A percentile compares a stretch with the other conserved stretches of the same genome.
phyloP scores from a whole-genome alignment of 371 early-diverging fungal species.

The Mucor mucedo region DNA sequence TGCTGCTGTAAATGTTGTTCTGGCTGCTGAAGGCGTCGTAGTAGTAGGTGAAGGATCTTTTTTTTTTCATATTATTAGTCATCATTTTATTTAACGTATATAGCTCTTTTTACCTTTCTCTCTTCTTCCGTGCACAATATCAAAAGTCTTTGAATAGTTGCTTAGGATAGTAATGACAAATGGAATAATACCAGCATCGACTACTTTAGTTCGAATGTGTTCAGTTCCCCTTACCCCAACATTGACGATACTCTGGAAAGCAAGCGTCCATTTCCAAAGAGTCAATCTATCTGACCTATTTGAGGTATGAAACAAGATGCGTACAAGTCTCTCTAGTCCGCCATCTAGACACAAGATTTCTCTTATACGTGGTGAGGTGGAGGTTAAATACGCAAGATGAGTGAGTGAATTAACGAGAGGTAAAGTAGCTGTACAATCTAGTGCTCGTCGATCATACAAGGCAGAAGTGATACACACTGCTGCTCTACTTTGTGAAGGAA shows the following conservation, averaged over 20 bases:
- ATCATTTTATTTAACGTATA: neutral
- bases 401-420: slow-evolving; percentile 87
- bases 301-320: slow-evolving; percentile 69
- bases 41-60: slow-evolving; percentile 3
- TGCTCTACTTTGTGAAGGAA: slow-evolving; percentile 76
- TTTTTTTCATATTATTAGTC: slow-evolving; percentile 1
- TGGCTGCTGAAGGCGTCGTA: slow-evolving; percentile 10
- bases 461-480: slow-evolving; percentile 81
- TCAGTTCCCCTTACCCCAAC: slow-evolving; percentile 86
- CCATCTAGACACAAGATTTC: slow-evolving; percentile 86
- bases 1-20: neutral
- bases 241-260: slow-evolving; percentile 86
- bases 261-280: slow-evolving; percentile 83
- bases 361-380: slow-evolving; percentile 81
- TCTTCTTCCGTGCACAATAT: slow-evolving; percentile 63
- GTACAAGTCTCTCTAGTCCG: slow-evolving; percentile 84
- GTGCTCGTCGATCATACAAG: slow-evolving; percentile 87
- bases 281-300: slow-evolving; percentile 67
- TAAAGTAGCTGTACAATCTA: slow-evolving; percentile 87
- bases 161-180: slow-evolving; percentile 81
- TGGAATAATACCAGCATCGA: slow-evolving; percentile 82
- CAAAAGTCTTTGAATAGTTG: slow-evolving; percentile 63
- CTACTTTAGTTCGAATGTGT: slow-evolving; percentile 80
- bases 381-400: slow-evolving; percentile 85
- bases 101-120: slow-evolving; percentile 33